Evolutionary conservation across 345 rosid species (phyloP).

Genomic region (Citrus trifoliata): DNA sequence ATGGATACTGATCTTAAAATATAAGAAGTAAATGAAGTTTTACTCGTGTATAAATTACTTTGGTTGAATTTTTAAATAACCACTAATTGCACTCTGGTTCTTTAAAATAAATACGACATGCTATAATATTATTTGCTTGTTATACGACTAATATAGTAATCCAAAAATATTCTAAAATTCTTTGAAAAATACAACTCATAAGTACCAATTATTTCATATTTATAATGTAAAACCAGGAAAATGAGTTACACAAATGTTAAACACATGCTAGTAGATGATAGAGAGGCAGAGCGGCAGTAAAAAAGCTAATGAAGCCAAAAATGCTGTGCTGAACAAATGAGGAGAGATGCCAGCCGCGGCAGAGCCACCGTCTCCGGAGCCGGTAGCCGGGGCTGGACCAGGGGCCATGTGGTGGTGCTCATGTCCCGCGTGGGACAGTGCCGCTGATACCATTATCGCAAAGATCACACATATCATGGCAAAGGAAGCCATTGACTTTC

Average conservation of each 20-base stretch:
- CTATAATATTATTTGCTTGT: too few species aligned
- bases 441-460: background rate
- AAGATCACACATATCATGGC: background rate
- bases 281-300: slow-evolving; percentile 9
- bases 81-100: rapidly evolving
- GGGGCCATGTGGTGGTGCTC: background rate
- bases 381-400: slow-evolving; percentile 10
- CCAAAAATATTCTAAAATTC: too few species aligned
- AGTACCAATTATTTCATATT: too few species aligned
- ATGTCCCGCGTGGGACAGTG: slow-evolving; percentile 3
- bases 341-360: slow-evolving; percentile 21
- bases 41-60: too few species aligned
- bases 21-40: too few species aligned
- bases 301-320: slow-evolving; percentile 25
- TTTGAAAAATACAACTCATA: too few species aligned
- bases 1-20: too few species aligned
- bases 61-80: too few species aligned
- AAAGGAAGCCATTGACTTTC: background rate
- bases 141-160: too few species aligned
- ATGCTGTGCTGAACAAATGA: slow-evolving; percentile 25
- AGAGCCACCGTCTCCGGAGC: slow-evolving; percentile 16
- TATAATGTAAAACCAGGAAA: background rate
- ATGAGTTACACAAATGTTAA: background rate
- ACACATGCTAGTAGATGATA: background rate
- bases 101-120: too few species aligned